phyloP scores from a whole-genome alignment of 2,329 filamentous ascomycete species.

The Epichloe sylvatica region DNA sequence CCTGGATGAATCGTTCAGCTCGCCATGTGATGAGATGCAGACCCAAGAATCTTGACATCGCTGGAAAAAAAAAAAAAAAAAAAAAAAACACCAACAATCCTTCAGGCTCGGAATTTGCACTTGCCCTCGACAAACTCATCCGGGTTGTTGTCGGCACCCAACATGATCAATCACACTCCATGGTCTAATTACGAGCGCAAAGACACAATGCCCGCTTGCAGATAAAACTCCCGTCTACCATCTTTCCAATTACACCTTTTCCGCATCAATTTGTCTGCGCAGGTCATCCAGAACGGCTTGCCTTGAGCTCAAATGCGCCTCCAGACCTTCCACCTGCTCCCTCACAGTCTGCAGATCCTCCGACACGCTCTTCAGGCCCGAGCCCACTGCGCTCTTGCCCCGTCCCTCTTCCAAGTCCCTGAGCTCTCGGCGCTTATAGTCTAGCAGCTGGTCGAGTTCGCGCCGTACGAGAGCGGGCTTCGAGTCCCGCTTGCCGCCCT shows the following conservation, averaged over 20 bases:
- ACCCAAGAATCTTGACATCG: no score
- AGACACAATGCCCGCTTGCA: neutral
- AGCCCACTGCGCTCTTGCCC: constrained; percentile 53
- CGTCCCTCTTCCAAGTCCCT: constrained; percentile 60
- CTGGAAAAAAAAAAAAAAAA: no score
- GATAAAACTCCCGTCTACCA: neutral
- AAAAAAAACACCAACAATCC: no score
- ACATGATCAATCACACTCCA: neutral
- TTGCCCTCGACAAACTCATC: neutral
- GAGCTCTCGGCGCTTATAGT: constrained; percentile 79
- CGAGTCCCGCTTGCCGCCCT: constrained; percentile 52
- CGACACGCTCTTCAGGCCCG: constrained; percentile 58
- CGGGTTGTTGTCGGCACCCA: neutral
- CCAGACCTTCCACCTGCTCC: constrained; percentile 86
- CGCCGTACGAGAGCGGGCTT: constrained; percentile 88
- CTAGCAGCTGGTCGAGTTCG: constrained; percentile 83
- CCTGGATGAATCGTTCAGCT: no score
- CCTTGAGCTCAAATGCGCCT: constrained; percentile 64
- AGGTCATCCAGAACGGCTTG: constrained; percentile 65
- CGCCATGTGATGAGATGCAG: no score
- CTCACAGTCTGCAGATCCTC: constrained; percentile 84
- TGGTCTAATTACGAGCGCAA: neutral
- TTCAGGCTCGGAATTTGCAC: no score
- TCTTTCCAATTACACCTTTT: constrained; percentile 36
- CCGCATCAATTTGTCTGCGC: constrained; percentile 71